Evolutionary conservation across 164 flowering plant species (phyloP).

Genomic region (Stephania japonica): DNA sequence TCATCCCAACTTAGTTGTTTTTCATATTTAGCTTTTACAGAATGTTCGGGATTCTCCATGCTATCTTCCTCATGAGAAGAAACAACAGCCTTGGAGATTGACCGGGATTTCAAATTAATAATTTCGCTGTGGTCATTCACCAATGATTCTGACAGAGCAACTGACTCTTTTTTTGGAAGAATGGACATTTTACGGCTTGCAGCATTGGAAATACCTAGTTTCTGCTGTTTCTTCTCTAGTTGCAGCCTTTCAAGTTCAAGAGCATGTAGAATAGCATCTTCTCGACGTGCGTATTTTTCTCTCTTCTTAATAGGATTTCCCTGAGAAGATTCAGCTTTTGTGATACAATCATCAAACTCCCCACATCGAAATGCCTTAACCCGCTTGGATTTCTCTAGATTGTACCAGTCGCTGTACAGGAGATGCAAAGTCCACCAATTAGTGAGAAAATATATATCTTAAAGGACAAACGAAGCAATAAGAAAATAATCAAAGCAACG

Average conservation of each 20-base stretch:
- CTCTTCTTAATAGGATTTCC: conserved; percentile 82
- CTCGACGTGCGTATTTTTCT: conserved; percentile 96
- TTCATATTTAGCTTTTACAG: conserved; percentile 26
- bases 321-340: conserved; percentile 71
- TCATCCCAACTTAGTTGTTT: conserved; percentile 36
- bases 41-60: conserved; percentile 17
- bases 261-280: conserved; percentile 99
- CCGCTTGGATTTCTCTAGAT: conserved; percentile 93
- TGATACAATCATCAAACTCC: conserved; percentile 93
- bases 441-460: too few relatives aligned
- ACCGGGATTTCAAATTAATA: conserved; percentile 26
- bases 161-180: conserved; percentile 27
- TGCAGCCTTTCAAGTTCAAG: conserved; percentile 86
- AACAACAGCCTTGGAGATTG: conserved; percentile 23
- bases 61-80: conserved; percentile 27
- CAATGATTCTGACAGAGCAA: conserved; percentile 27
- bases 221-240: conserved; percentile 48
- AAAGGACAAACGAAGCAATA: not conserved
- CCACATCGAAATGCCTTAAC: conserved; percentile 98
- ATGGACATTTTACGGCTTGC: conserved; percentile 26
- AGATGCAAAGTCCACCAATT: not conserved
- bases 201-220: conserved; percentile 28
- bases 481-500: not conserved
- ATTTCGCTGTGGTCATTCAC: conserved; percentile 30
- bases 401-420: conserved; percentile 86